These are phyloP conservation scores for Candida mesenterica DNA, from an alignment of 1,139 yeast genomes.

Conservation along the genomic window DNA sequence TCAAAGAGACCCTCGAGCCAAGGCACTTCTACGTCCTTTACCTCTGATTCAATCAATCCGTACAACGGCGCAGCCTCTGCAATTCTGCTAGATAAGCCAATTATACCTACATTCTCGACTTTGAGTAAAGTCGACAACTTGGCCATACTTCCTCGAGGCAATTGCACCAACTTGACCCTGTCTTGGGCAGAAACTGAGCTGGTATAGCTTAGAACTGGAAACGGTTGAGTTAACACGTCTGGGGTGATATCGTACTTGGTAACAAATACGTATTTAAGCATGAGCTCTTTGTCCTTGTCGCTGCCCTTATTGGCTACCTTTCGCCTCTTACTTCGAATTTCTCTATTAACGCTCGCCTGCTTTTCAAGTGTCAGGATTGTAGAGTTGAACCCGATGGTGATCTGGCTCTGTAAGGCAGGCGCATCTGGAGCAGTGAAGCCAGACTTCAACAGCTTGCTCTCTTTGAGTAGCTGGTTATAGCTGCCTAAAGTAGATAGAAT, in stretches of 20 bases:
- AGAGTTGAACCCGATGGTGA: slow-evolving; percentile 55
- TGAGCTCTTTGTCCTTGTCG: slow-evolving; percentile 8
- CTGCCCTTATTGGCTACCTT: slow-evolving; percentile 11
- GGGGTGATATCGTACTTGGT: slow-evolving; percentile 55
- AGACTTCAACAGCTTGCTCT: slow-evolving; percentile 10
- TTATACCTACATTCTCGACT: slow-evolving; percentile 24
- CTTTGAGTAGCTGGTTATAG: slow-evolving; percentile 23
- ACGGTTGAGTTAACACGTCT: slow-evolving; percentile 44
- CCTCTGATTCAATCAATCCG: slow-evolving; percentile 28
- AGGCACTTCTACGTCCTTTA: slow-evolving; percentile 42
- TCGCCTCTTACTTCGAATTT: slow-evolving; percentile 9
- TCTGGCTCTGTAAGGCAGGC: slow-evolving; percentile 25
- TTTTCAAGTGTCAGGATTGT: slow-evolving; percentile 49
- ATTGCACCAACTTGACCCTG: slow-evolving; percentile 49
- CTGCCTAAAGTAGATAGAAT: slow-evolving; percentile 38
- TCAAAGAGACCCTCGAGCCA: slow-evolving; percentile 41
- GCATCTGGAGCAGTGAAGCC: slow-evolving; percentile 14
- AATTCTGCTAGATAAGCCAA: slow-evolving; percentile 27
- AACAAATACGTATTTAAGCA: slow-evolving; percentile 48
- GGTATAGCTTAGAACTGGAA: slow-evolving; percentile 51
- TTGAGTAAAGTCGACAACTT: slow-evolving; percentile 35
- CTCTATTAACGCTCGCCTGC: slow-evolving; percentile 36
- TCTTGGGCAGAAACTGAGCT: slow-evolving; percentile 32
- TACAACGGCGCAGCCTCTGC: slow-evolving; percentile 29
- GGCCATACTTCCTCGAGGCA: slow-evolving; percentile 48